Evolutionary conservation across 805 yeast species (phyloP), one percentile per base, ranked within the genome.

Genomic region (Kodamaea kaohsiungensis): DNA sequence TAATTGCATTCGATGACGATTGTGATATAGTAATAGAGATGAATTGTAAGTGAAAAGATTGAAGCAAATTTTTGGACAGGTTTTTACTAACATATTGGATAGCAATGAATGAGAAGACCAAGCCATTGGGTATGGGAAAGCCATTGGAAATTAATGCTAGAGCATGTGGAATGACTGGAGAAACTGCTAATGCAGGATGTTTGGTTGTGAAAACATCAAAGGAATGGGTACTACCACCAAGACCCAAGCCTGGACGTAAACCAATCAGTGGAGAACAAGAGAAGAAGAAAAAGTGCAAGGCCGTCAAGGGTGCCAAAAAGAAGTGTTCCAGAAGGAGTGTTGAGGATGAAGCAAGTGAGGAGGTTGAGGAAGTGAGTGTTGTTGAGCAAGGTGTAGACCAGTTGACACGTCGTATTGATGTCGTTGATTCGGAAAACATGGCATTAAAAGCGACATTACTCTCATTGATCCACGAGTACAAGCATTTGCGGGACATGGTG

Each of bases 221-320:
- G 64, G 85, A 84, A 64, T 90, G 95, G 92, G 91, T 87, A 7
- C 72, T 88, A 30, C 96, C 96, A 2, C 96, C 96, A 9, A 76
- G 95, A 59, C 95, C 96, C 22, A 86, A 88, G 59, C 88, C 89
- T 0, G 89, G 88, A 17, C 71, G 86, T 49, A 83, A 82, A 59
- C 85, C 85, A 37, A 49, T 56, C 19, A 35, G 52, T 16, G 52
- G 33, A 16, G 50, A 52, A 38, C 50, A 53, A 33, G 53, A 55
- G 38, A 30, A 52, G 27, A 19, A 27, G 16, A 22, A 52, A 8
- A 35, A 38, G 48, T 49, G 43, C 15, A 48, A 51, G 47, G 38
- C 53, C 3, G 25, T 22, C 22, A 51, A 55, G 8, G 35, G 5
- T 30, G 43, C 54, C 54, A 22, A 49, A 43, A 17, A 51, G 46